Evolutionary conservation across 73 alveolate genomes (phyloP), one percentile per base, ranked within the genome.

Genomic region (Paramecium octaurelia): DNA sequence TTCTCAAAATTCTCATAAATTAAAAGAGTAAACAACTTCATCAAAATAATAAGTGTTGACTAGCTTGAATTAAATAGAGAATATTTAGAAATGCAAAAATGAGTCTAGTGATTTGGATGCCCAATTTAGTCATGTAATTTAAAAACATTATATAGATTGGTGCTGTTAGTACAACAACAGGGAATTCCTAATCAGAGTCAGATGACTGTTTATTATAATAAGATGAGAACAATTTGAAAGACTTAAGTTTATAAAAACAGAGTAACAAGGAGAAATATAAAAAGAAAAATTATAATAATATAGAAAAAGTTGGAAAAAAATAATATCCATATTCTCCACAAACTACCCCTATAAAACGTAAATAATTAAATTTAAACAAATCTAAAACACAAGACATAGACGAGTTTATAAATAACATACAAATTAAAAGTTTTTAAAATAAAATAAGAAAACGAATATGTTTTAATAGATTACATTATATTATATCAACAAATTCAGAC

Each of bases 161-260:
- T 12, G 84, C 84, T 31, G 12, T 27, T 27, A 64, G 84, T 64
- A 64, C 84, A 34, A 64, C 84, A 64, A 34, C 84, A 64, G 84
- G 84, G 14, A 64, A 64, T 64, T 64, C 84, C 10, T 27, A 64
- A 64, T 64, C 84, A 12, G 84, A 64, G 12, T 64, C 84, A 12
- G 84, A 64, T 64, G 84, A 54, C 23, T 54, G 69, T 54, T 54
- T 54, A 18, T 54, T n/a, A 6, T 54, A 54, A 54, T 54, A 54
- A 18, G 69, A 54, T 18, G 69, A 54, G 69, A 54, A 54, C 14
- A 18, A 54, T 54, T 23, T 18, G 21, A 54, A 54, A 54, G 69
- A 54, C 11, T n/a, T 35, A 54, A 18, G 35, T 18, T 16, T 54
- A 23, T 8, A 64, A 34, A 64, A 64, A 31, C 2, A 14, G 8